A percentile compares a stretch with the other conserved stretches of the same genome.
These are phyloP conservation scores for Fusarium sp. DNA, from an alignment of 2,329 filamentous ascomycete species.

Conservation along the genomic window DNA sequence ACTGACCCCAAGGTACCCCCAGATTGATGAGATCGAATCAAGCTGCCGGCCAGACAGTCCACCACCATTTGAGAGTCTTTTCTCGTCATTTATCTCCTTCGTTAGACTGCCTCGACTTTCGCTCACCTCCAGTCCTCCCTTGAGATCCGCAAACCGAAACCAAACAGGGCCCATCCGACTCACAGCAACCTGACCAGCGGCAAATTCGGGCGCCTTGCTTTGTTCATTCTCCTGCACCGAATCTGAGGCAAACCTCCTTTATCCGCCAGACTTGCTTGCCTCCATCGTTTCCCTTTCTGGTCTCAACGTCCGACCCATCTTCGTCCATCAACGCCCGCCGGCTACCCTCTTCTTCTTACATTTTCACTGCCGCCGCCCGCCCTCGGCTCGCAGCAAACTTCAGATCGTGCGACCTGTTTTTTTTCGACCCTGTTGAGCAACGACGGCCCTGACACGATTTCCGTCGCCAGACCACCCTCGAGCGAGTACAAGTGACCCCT, in stretches of 20 bases:
- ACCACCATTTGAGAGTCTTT: constrained; percentile 17
- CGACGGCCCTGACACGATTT: constrained; percentile 13
- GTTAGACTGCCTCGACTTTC: constrained; percentile 17
- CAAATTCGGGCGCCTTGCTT: constrained; percentile 36
- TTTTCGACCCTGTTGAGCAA: constrained; percentile 26
- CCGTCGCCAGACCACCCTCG: constrained; percentile 2
- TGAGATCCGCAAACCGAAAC: constrained; percentile 36
- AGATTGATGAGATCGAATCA: constrained; percentile 37
- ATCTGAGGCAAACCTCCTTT: constrained; percentile 45
- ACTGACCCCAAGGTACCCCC: constrained; percentile 29
- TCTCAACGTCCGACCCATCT: constrained; percentile 28
- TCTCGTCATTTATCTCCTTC: constrained; percentile 4
- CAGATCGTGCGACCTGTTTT: constrained; percentile 30
- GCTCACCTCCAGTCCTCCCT: constrained; percentile 38
- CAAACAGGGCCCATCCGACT: constrained; percentile 25
- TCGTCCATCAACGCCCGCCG: constrained; percentile 17
- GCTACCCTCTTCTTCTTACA: constrained; percentile 32
- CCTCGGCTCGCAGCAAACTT: constrained; percentile 41
- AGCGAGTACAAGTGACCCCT: constrained; percentile 27
- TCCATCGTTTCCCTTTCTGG: constrained; percentile 37
- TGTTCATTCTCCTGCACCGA: constrained; percentile 37
- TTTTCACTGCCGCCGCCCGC: constrained; percentile 42
- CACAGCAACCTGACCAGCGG: constrained; percentile 21
- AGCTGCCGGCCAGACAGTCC: constrained; percentile 37
- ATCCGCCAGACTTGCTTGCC: constrained; percentile 33